Evolutionary conservation across 805 yeast species (phyloP).

Genomic region (Sugiyamaella qingdaonensis): DNA sequence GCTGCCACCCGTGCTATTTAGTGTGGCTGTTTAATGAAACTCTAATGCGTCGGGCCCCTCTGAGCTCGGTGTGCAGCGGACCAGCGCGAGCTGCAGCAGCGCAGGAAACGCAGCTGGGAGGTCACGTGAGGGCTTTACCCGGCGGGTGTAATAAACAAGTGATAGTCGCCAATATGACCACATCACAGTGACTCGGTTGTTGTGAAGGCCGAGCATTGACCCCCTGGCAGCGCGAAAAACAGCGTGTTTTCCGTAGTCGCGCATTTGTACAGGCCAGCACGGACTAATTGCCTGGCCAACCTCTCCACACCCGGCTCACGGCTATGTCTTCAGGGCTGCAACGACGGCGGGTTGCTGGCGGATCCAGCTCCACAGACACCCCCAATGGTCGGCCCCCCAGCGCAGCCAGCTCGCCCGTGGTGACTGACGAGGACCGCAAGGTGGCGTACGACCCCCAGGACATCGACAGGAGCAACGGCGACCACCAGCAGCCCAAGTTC

Average conservation of each 20-base stretch:
- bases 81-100: too few relatives aligned
- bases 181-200: background rate
- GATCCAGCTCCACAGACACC: constrained; percentile 2
- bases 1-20: too few relatives aligned
- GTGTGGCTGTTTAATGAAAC: too few relatives aligned
- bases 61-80: too few relatives aligned
- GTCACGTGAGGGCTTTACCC: background rate
- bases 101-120: too few relatives aligned
- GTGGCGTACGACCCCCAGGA: constrained; percentile 81
- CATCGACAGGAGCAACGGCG: constrained; percentile 43
- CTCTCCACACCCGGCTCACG: too few relatives aligned
- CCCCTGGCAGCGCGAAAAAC: background rate
- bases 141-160: background rate
- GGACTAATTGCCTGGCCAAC: too few relatives aligned
- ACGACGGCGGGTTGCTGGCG: constrained; percentile 27
- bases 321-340: constrained; percentile 24
- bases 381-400: background rate
- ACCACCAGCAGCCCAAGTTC: constrained; percentile 57
- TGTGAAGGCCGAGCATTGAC: background rate
- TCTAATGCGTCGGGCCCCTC: too few relatives aligned
- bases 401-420: background rate
- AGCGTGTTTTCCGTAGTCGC: background rate
- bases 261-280: background rate
- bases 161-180: background rate
- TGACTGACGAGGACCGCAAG: constrained; percentile 40